Conservation (phyloP, 2,329 filamentous ascomycete genomes). For the Fusarium coicis region DNA sequence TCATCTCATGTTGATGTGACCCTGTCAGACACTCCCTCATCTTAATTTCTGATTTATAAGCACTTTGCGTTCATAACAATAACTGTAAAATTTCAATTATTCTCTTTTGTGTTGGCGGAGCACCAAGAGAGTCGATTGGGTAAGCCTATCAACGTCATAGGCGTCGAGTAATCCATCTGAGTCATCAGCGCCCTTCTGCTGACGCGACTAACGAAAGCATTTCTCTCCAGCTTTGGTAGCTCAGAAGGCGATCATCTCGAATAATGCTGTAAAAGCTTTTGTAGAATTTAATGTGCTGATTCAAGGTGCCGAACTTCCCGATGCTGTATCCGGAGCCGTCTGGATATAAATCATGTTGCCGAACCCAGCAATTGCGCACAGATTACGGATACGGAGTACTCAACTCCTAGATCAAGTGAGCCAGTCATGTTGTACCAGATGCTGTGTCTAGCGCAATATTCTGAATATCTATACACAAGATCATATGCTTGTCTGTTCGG, state of each 20-base stretch:
- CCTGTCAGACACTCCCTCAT: fast-evolving
- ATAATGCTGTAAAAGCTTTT: fast-evolving
- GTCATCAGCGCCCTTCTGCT: not conserved
- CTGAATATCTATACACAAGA: fast-evolving
- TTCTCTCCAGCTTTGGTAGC: not conserved
- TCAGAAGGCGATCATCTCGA: not conserved
- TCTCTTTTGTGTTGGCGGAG: fast-evolving
- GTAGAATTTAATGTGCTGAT: too few relatives aligned
- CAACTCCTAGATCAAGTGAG: not conserved
- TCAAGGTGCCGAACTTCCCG: not conserved
- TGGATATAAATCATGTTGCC: not conserved
- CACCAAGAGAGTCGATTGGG: not conserved
- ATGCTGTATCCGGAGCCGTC: not conserved
- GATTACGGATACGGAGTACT: not conserved
- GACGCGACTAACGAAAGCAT: not conserved
- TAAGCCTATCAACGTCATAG: not conserved
- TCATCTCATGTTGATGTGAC: not conserved
- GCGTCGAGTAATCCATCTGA: not conserved
- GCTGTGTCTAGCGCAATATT: fast-evolving
- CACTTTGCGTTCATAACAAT: not conserved
- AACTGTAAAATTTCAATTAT: too few relatives aligned
- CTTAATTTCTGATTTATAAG: not conserved
- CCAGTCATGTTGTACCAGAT: fast-evolving
- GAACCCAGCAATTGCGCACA: too few relatives aligned
- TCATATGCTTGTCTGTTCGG: fast-evolving